A percentile compares a stretch with the other conserved stretches of the same genome.
These are phyloP conservation scores for Tolypocladium cylindrosporum DNA, from an alignment of 2,329 filamentous ascomycete species.

Conservation along the genomic window DNA sequence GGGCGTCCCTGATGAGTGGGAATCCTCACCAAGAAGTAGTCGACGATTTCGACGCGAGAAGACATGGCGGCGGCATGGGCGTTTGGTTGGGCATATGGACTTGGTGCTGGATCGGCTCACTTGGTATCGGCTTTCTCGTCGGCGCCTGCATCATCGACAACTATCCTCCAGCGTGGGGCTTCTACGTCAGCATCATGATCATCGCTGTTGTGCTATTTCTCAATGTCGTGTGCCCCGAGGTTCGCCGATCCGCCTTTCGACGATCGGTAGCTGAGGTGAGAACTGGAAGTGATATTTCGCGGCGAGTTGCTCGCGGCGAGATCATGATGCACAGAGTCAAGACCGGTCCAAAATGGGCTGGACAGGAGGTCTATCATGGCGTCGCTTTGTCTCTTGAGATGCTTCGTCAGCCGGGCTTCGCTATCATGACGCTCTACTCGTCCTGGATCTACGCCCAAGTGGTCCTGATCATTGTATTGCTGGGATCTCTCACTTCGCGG, in stretches of 20 bases:
- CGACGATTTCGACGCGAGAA: conserved; percentile 55
- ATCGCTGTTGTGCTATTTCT: conserved; percentile 55
- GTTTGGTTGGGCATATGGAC: conserved; percentile 73
- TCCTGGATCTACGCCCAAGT: conserved; percentile 73
- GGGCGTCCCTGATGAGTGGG: conserved; percentile 62
- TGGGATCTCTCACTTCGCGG: conserved; percentile 62
- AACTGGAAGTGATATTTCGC: conserved; percentile 39
- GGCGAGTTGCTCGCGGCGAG: conserved; percentile 59
- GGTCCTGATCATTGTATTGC: conserved; percentile 60
- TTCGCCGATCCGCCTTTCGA: conserved; percentile 58
- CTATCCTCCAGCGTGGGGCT: conserved; percentile 60
- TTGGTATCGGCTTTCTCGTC: conserved; percentile 61
- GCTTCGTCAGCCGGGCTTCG: conserved; percentile 64
- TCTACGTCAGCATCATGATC: conserved; percentile 63
- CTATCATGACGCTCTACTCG: conserved; percentile 61
- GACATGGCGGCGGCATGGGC: conserved; percentile 69
- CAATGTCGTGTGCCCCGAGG: conserved; percentile 63
- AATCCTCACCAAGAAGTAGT: conserved; percentile 65
- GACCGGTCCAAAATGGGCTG: conserved; percentile 67
- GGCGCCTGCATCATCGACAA: conserved; percentile 60
- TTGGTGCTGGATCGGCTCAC: conserved; percentile 65
- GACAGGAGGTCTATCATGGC: conserved; percentile 65
- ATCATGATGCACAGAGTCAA: conserved; percentile 66
- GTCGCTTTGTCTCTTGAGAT: conserved; percentile 57
- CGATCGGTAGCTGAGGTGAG: conserved; percentile 58